These are phyloP conservation scores for Acanthamoeba royreba DNA, from an alignment of 208 protist genomes.

Conservation along the genomic window DNA sequence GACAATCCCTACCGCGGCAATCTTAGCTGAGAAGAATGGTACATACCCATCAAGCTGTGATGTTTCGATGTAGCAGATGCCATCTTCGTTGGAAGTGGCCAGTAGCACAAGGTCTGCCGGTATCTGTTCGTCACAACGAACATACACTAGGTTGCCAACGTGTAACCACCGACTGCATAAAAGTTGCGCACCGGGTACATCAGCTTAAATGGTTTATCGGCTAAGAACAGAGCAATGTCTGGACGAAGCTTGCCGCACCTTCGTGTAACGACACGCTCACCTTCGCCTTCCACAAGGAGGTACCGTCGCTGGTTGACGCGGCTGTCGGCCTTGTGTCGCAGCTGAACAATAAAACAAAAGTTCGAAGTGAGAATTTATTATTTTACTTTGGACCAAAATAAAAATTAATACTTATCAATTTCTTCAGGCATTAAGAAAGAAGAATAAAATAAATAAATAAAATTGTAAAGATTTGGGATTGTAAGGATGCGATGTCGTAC, in stretches of 20 bases:
- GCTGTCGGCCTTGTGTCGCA: slow-evolving; percentile 3
- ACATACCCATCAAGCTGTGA: slow-evolving; percentile 68
- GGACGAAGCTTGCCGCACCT: not conserved
- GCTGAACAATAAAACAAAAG: not conserved
- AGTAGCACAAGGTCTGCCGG: slow-evolving; percentile 73
- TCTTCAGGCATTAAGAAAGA: not conserved
- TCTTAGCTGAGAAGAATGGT: not conserved
- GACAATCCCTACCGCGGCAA: not conserved
- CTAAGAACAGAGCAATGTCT: too few species aligned
- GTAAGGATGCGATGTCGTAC: slow-evolving; percentile 75
- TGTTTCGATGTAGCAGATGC: slow-evolving; percentile 70
- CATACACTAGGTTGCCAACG: not conserved
- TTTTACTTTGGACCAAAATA: not conserved
- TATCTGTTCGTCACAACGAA: slow-evolving; percentile 54
- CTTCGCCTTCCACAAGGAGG: not conserved
- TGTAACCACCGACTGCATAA: not conserved
- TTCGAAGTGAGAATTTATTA: too few species aligned
- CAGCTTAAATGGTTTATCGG: too few species aligned
- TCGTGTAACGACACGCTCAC: not conserved
- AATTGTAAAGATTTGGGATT: not conserved
- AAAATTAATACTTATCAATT: not conserved
- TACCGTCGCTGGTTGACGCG: not conserved
- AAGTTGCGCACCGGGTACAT: too few species aligned
- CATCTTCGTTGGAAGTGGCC: slow-evolving; percentile 52
- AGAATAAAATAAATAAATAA: not conserved